Evolutionary conservation across 352 stramenopile species (phyloP), one percentile per base, ranked within the genome.

Genomic region (Phytophthora sp.): DNA sequence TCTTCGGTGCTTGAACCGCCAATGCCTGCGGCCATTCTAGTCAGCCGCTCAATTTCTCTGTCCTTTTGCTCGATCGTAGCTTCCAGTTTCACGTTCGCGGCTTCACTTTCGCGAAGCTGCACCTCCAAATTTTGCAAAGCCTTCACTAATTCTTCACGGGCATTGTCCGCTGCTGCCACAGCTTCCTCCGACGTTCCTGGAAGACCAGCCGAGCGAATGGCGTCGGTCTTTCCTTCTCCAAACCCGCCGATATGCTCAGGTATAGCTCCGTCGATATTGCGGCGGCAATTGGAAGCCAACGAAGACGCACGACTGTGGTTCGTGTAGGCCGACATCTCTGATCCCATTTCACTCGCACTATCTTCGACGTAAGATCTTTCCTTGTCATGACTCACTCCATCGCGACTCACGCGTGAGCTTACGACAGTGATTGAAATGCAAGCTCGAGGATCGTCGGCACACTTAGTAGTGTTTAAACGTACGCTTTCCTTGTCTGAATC

Each of bases 401-500:
- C 58, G 17, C 54, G 61, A 11, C 49, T 37, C 39, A 87, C 82
- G n/a, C 77, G 74, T 20, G 73, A 83, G 43, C 76, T 77, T 20
- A 91, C 74, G 3, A 84, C 65, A 0, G 79, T 89, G 21, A 89
- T 32, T n/a, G 77, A 88, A 6, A 91, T 79, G 27, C 76, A 85
- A 9, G 82, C 82, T 38, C 78, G 76, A 32, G 66, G 65, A 39
- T 91, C 82, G 18, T 87, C 73, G 0, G 45, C 6, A 35, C 82
- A 89, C 64, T 89, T 89, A 51, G 76, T 59, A 0, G 79, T 58
- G 3, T 76, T 80, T 26, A 89, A 72, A 21, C 76, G 78, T 21
- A 87, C 70, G 18, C 70, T 87, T 63, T 91, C 82, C 45, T 91
- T 91, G 15, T 66, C 74, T 5, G 82, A 74, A 24, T 89, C 78